These are phyloP conservation scores for Dipteronia sinensis DNA, from an alignment of 345 rosid genomes.

Conservation along the genomic window DNA sequence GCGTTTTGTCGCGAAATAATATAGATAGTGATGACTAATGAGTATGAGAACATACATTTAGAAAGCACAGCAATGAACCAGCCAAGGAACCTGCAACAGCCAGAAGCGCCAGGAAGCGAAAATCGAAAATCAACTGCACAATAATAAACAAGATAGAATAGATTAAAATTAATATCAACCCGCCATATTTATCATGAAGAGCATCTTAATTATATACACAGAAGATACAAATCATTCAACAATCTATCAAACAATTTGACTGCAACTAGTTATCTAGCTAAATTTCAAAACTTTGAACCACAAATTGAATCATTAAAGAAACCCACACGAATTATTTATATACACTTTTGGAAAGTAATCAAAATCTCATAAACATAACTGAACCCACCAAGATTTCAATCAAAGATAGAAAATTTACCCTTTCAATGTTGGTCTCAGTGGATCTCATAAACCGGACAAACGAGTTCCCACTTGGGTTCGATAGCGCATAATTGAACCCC, in stretches of 20 bases:
- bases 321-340: neutral
- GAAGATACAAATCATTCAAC: neutral
- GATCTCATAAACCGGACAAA: slow-evolving; percentile 52
- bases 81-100: slow-evolving; percentile 88
- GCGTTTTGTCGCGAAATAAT: neutral
- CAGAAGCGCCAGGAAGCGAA: slow-evolving; percentile 83
- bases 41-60: slow-evolving; percentile 58
- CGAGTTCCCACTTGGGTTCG: slow-evolving; percentile 34
- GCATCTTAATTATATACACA: neutral
- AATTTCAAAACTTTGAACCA: neutral
- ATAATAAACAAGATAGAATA: neutral
- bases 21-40: neutral
- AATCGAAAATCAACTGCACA: slow-evolving; percentile 76
- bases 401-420: slow-evolving; percentile 37
- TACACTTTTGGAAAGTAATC: no score
- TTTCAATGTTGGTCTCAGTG: slow-evolving; percentile 74
- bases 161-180: neutral
- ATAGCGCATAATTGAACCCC: slow-evolving; percentile 38
- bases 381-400: neutral
- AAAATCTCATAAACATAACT: neutral
- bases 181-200: slow-evolving; percentile 1
- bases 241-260: no score
- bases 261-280: neutral
- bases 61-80: slow-evolving; percentile 85
- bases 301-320: no score